Conservation (phyloP, 208 protist species). For the Leishmania turanica region DNA sequence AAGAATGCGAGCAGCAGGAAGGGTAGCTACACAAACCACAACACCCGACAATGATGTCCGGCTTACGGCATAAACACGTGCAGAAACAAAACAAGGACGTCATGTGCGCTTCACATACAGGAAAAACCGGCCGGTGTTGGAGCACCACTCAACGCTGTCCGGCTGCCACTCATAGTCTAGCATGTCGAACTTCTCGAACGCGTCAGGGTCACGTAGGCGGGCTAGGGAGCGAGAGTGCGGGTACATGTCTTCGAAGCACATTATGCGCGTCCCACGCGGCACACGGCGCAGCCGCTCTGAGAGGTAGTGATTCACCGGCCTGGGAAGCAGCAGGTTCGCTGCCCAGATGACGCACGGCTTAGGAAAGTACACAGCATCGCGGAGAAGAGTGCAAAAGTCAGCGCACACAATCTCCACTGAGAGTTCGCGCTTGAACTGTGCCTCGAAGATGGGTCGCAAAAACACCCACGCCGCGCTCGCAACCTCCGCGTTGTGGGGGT, state of each 20-base stretch:
- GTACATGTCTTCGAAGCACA: constrained; percentile 83
- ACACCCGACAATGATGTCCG: neutral
- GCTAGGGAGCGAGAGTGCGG: constrained; percentile 70
- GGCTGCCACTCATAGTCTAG: constrained; percentile 75
- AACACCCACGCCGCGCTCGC: constrained; percentile 53
- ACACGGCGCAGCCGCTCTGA: constrained; percentile 64
- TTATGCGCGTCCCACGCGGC: constrained; percentile 60
- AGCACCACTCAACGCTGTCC: constrained; percentile 75
- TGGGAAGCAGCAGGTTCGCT: constrained; percentile 75
- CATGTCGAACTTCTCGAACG: constrained; percentile 76
- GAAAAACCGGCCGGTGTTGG: constrained; percentile 58
- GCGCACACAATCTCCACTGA: constrained; percentile 68
- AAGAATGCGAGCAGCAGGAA: neutral
- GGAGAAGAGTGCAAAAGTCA: constrained; percentile 67
- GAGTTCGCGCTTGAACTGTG: constrained; percentile 34
- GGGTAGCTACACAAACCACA: neutral
- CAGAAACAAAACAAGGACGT: constrained; percentile 7
- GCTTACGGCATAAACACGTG: neutral
- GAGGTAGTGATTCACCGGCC: constrained; percentile 73
- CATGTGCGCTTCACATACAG: constrained; percentile 41
- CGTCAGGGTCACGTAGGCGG: constrained; percentile 67
- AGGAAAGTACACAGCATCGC: constrained; percentile 34
- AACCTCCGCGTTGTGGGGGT: constrained; percentile 62
- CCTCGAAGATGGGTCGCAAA: constrained; percentile 59
- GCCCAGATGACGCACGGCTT: constrained; percentile 66